A percentile compares a stretch with the other conserved stretches of the same genome.
Conservation (phyloP, 345 rosid genomes). For the Sonneratia caseolaris region DNA sequence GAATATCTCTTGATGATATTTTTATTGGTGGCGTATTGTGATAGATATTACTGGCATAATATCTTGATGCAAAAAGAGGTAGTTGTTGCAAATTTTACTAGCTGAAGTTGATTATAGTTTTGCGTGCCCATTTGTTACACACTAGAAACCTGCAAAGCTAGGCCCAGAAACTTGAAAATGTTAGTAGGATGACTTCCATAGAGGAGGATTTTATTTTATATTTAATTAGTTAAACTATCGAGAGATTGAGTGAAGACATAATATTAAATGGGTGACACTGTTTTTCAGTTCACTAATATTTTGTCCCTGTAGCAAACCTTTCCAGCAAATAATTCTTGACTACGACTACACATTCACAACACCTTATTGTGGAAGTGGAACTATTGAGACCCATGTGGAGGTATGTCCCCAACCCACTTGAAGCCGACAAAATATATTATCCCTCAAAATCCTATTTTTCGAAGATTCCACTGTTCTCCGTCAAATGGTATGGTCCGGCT, state of each 20-base stretch:
- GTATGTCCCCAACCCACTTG: slow-evolving; percentile 18
- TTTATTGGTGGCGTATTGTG: neutral
- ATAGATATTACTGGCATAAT: neutral
- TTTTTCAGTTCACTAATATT: neutral
- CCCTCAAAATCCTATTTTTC: neutral
- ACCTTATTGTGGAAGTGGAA: slow-evolving; percentile 78
- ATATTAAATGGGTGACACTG: neutral
- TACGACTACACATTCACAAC: slow-evolving; percentile 97
- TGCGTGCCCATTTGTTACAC: neutral
- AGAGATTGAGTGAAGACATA: neutral
- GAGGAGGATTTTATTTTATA: neutral
- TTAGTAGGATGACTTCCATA: neutral
- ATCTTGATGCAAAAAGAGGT: neutral
- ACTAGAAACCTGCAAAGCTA: neutral
- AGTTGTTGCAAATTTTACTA: neutral
- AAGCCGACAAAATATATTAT: neutral
- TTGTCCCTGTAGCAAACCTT: slow-evolving; percentile 71
- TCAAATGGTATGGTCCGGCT: neutral
- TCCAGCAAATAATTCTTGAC: slow-evolving; percentile 82
- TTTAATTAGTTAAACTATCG: neutral
- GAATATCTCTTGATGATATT: neutral
- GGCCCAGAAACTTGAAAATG: neutral
- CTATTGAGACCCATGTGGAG: slow-evolving; percentile 33
- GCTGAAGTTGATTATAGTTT: neutral
- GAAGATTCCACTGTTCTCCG: neutral